Percentiles rank a stretch among this genome's conserved stretches.
These are phyloP conservation scores for Phytomonas sp. DNA, from an alignment of 208 protist genomes.

Conservation along the genomic window DNA sequence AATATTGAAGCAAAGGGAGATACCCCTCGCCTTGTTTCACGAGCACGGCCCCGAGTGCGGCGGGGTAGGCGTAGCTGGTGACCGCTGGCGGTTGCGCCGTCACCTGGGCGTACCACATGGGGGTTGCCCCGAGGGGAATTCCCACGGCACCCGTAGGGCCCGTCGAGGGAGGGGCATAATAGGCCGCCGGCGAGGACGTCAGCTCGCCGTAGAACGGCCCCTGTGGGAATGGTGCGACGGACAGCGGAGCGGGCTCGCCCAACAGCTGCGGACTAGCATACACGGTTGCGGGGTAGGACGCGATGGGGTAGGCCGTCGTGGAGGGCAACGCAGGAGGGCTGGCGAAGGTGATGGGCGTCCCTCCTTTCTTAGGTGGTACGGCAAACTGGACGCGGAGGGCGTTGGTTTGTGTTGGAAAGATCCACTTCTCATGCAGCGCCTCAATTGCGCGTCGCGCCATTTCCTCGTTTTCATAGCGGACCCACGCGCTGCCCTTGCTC, in stretches of 20 bases:
- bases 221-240: no score
- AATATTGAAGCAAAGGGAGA: background rate
- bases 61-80: no score
- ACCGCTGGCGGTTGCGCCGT: no score
- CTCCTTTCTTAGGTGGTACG: background rate
- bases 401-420: constrained; percentile 82
- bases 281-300: no score
- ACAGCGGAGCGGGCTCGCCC: no score
- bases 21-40: background rate
- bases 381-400: constrained; percentile 75
- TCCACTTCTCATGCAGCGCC: constrained; percentile 65
- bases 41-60: background rate
- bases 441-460: constrained; percentile 54
- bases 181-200: no score
- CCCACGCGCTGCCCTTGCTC: constrained; percentile 77
- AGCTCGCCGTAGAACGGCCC: no score
- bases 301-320: background rate
- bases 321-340: background rate
- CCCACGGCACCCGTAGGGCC: no score
- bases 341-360: background rate
- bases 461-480: constrained; percentile 63
- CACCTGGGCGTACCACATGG: no score
- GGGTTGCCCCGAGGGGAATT: no score
- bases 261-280: no score
- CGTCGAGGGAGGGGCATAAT: no score